Conservation (phyloP, 257 asterid genomes). For the Lithospermum erythrorhizon region DNA sequence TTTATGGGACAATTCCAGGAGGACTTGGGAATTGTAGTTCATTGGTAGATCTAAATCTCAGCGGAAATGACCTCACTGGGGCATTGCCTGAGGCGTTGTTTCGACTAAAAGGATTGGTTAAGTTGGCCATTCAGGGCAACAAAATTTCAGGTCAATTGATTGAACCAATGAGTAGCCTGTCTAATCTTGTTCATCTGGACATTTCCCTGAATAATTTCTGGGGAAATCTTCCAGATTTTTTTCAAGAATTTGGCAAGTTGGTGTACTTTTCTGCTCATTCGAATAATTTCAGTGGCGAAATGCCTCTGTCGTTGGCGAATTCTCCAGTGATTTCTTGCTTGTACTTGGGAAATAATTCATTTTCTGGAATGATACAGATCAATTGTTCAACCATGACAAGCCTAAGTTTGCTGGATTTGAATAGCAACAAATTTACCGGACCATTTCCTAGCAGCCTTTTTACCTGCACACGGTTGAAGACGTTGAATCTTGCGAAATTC, state of each 20-base stretch:
- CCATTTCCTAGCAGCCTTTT: conserved; percentile 51
- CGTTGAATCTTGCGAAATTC: conserved; percentile 48
- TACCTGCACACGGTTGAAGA: conserved; percentile 33
- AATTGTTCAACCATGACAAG: conserved; percentile 65
- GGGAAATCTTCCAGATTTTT: conserved; percentile 53
- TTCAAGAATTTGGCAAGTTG: conserved; percentile 31
- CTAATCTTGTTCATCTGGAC: conserved; percentile 47
- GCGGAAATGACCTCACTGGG: conserved; percentile 40
- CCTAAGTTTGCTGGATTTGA: conserved; percentile 65
- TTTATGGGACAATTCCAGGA: conserved; percentile 29
- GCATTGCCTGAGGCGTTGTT: conserved; percentile 55
- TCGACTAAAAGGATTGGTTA: conserved; percentile 27
- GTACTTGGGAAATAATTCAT: conserved; percentile 61
- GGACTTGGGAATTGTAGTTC: conserved; percentile 48
- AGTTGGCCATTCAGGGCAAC: conserved; percentile 43
- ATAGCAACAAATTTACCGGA: conserved; percentile 48
- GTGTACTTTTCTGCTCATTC: conserved; percentile 58
- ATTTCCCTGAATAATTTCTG: conserved; percentile 42
- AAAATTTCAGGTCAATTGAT: conserved; percentile 41
- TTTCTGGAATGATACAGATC: conserved; percentile 38
- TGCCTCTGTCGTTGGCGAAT: conserved; percentile 57
- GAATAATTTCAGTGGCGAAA: conserved; percentile 37
- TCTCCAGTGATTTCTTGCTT: conserved; percentile 35
- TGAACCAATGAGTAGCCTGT: conserved; percentile 46
- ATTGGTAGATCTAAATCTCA: conserved; percentile 40